phyloP scores from a whole-genome alignment of 2,329 filamentous ascomycete species.

The Nemania abortiva region DNA sequence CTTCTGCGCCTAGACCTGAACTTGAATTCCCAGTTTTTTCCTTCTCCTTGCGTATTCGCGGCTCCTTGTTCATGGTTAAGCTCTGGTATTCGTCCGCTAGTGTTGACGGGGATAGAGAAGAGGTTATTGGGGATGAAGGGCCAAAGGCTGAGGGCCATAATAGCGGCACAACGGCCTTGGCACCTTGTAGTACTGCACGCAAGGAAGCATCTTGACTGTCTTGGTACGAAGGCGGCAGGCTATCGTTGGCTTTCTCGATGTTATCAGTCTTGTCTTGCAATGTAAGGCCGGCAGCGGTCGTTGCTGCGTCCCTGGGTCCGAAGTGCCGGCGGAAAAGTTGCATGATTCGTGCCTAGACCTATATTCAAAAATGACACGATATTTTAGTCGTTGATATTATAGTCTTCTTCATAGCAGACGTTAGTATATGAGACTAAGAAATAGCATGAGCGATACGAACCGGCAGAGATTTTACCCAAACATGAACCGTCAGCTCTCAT shows the following conservation, averaged over 20 bases:
- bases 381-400: too few species aligned
- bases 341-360: background rate
- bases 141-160: conserved; percentile 19
- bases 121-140: background rate
- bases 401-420: background rate
- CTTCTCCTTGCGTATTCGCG: background rate
- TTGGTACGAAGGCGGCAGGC: conserved; percentile 31
- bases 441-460: background rate
- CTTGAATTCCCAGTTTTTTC: background rate
- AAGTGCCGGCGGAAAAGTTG: conserved; percentile 22
- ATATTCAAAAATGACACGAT: background rate
- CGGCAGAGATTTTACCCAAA: background rate
- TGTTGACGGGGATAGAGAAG: background rate
- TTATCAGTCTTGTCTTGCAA: background rate
- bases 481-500: background rate
- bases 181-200: conserved; percentile 20
- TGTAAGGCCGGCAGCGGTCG: background rate
- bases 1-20: background rate
- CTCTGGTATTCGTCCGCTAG: background rate
- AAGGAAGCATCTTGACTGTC: conserved; percentile 33
- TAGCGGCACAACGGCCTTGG: conserved; percentile 4
- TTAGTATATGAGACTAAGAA: background rate
- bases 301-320: background rate
- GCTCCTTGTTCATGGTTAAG: background rate
- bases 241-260: background rate